Evolutionary conservation across 1,284 basidiomycete species (phyloP).

Genomic region (Tylopilus microsporus): DNA sequence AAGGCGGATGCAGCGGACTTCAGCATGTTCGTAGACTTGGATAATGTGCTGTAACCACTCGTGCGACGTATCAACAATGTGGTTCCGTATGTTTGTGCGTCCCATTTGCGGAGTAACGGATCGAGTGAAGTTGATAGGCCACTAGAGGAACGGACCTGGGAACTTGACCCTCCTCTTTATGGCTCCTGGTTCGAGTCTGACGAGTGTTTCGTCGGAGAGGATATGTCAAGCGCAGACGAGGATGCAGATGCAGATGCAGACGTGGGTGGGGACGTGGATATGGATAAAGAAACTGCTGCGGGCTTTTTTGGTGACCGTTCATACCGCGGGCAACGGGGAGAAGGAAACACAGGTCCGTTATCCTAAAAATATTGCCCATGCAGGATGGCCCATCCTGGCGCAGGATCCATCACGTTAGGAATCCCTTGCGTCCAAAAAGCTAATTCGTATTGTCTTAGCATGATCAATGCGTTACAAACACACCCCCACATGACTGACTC

Average conservation of each 20-base stretch:
- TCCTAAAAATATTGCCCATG: conserved; percentile 26
- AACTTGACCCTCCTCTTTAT: conserved; percentile 20
- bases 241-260: not conserved
- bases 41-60: not conserved
- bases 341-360: conserved; percentile 49
- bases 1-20: not conserved
- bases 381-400: too few species aligned
- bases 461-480: too few species aligned
- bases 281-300: conserved; percentile 25
- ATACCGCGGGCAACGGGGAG: conserved; percentile 35
- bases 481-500: too few species aligned
- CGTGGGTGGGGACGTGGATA: conserved; percentile 12
- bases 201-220: conserved; percentile 22
- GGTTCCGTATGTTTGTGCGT: too few species aligned
- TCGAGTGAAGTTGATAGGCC: conserved; percentile 25
- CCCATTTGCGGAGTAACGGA: not conserved
- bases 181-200: conserved; percentile 25
- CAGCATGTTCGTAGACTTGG: not conserved
- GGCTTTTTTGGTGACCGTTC: conserved; percentile 32
- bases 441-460: too few species aligned
- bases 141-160: conserved; percentile 19
- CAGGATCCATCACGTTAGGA: too few species aligned
- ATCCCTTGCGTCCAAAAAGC: too few species aligned
- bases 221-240: conserved; percentile 30
- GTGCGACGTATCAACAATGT: not conserved